phyloP scores from a whole-genome alignment of 345 rosid genomes.

The Populus davidiana region DNA sequence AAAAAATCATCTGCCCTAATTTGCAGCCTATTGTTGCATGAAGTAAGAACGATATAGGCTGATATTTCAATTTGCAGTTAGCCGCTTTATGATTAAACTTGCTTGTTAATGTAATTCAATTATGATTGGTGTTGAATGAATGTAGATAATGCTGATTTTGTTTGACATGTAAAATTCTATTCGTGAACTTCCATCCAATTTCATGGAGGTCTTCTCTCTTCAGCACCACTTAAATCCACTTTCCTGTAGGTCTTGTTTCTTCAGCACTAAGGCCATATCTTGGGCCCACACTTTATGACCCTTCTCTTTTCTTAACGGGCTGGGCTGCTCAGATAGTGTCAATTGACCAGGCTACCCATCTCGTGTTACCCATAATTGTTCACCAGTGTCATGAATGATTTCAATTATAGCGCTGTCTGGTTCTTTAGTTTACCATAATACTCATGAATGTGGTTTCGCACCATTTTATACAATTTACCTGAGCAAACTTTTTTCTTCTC shows the following conservation, averaged over 20 bases:
- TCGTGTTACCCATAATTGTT: not conserved
- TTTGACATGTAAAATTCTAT: not conserved
- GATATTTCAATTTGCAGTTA: not conserved
- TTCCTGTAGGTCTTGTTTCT: not conserved
- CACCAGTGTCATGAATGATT: not conserved
- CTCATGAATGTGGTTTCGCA: not conserved
- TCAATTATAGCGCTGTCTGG: not conserved
- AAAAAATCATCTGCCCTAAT: not conserved
- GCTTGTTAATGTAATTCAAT: not conserved
- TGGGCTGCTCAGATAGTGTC: not conserved
- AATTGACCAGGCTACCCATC: not conserved
- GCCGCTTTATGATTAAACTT: not conserved
- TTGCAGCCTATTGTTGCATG: too few relatives aligned
- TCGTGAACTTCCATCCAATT: not conserved
- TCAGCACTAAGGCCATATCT: not conserved
- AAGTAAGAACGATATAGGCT: not conserved
- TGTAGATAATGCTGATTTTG: not conserved
- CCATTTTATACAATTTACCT: not conserved
- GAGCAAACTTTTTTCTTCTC: not conserved
- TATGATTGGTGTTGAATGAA: not conserved
- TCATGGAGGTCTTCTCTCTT: not conserved
- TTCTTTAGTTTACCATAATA: not conserved
- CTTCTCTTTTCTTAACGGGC: not conserved
- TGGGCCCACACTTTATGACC: not conserved
- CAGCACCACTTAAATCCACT: not conserved